Base-by-base conservation (phyloP, 371 early-diverging fungal species). In the Smittium culicis region DNA sequence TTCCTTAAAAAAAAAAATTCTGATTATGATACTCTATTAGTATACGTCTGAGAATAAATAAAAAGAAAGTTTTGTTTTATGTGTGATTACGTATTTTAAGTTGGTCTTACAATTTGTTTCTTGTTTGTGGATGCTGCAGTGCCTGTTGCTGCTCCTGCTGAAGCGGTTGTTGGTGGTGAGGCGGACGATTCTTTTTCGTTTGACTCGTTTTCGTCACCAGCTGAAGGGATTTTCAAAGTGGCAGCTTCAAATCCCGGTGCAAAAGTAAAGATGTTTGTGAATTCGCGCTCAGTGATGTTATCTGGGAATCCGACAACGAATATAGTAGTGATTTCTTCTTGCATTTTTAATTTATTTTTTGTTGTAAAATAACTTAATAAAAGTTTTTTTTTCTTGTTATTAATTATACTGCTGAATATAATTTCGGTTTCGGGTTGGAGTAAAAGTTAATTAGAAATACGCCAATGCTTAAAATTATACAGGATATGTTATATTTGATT, bases 301-400 rank as follows among this genome's bases (percentile, higher is more conserved):
- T 94, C 93, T 29, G 97, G 97, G 67, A 97, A 93, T 2, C 97
- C 97, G 24, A 94, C 93, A 0, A 96, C 94, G 81, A 96, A 97
- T 69, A 97, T 93, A 56, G 96, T 95, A 1, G 91, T 88, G 68
- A 97, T 72, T 17, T 77, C 78, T 59, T 27, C 32, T 5, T 63
- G n/a, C 33, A 24, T 31, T 34, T 60, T 14, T 32, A 60, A 29
- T 25, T 5, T 60, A 29, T 60, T 32, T 60, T 60, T 60, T 14
- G n/a, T n/a, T n/a, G n/a, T n/a, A n/a, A n/a, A n/a, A n/a, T n/a
- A n/a, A n/a, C n/a, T n/a, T n/a, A n/a, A n/a, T n/a, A n/a, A n/a
- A n/a, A n/a, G n/a, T n/a, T n/a, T n/a, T n/a, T n/a, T n/a, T n/a
- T n/a, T n/a, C n/a, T n/a, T n/a, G n/a, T n/a, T n/a, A n/a, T n/a